phyloP scores from a whole-genome alignment of 768 basidiomycete species.

The Suillus subalutaceus region DNA sequence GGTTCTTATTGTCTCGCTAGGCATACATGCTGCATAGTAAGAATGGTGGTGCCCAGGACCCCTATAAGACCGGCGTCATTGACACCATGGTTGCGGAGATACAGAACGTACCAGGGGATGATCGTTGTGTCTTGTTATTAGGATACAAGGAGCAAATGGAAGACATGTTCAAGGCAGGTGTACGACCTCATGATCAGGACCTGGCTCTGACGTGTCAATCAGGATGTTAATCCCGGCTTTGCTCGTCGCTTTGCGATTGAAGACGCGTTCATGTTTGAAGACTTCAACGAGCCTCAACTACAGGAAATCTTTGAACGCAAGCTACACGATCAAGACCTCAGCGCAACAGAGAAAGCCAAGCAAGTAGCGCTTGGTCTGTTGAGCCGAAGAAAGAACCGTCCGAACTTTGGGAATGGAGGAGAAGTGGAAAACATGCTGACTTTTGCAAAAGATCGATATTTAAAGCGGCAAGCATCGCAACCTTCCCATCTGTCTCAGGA shows the following conservation, averaged over 20 bases:
- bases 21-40: slow-evolving; percentile 67
- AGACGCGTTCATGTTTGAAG: slow-evolving; percentile 68
- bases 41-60: slow-evolving; percentile 40
- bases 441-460: slow-evolving; percentile 51
- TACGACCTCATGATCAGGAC: neutral
- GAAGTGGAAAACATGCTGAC: slow-evolving; percentile 64
- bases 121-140: slow-evolving; percentile 65
- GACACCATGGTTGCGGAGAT: slow-evolving; percentile 78
- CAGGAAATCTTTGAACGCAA: slow-evolving; percentile 55
- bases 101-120: slow-evolving; percentile 69
- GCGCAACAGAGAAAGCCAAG: slow-evolving; percentile 59
- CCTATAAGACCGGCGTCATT: slow-evolving; percentile 69
- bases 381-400: slow-evolving; percentile 39
- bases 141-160: slow-evolving; percentile 69
- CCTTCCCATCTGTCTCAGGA: slow-evolving; percentile 21
- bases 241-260: slow-evolving; percentile 70
- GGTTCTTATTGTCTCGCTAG: slow-evolving; percentile 34
- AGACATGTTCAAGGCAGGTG: slow-evolving; percentile 72
- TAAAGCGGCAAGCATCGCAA: slow-evolving; percentile 38
- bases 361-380: slow-evolving; percentile 54
- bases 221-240: slow-evolving; percentile 75
- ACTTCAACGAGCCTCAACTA: slow-evolving; percentile 59
- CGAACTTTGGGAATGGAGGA: slow-evolving; percentile 69
- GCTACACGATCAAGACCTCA: slow-evolving; percentile 57
- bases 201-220: neutral